These are phyloP conservation scores for Suillus paluster DNA, from an alignment of 768 basidiomycete species.

Conservation along the genomic window DNA sequence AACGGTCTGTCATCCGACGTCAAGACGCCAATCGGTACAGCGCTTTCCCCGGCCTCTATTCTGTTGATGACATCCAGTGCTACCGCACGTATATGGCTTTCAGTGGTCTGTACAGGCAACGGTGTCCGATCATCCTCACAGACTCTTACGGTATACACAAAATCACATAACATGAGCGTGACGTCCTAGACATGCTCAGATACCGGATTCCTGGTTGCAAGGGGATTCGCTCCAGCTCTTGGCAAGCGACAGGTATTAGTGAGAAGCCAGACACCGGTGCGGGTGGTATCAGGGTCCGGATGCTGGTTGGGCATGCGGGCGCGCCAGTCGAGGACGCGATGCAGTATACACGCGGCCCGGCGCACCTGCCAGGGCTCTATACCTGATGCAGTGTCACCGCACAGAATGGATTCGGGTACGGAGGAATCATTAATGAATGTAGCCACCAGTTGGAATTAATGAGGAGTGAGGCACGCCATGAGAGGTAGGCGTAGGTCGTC, in stretches of 20 bases:
- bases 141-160: slow-evolving; percentile 78
- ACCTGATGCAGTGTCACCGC: slow-evolving; percentile 30
- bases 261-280: slow-evolving; percentile 77
- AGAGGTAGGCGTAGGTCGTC: slow-evolving; percentile 82
- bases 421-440: slow-evolving; percentile 75
- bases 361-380: slow-evolving; percentile 85
- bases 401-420: slow-evolving; percentile 50
- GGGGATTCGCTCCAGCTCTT: slow-evolving; percentile 61
- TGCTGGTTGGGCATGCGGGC: slow-evolving; percentile 67
- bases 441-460: slow-evolving; percentile 97
- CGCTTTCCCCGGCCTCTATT: slow-evolving; percentile 53
- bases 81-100: slow-evolving; percentile 47
- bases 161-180: slow-evolving; percentile 74
- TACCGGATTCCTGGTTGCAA: slow-evolving; percentile 53
- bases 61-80: slow-evolving; percentile 63
- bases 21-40: slow-evolving; percentile 69
- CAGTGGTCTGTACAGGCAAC: slow-evolving; percentile 45
- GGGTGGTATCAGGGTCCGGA: slow-evolving; percentile 69
- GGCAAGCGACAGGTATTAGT: slow-evolving; percentile 80
- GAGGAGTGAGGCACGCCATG: slow-evolving; percentile 83
- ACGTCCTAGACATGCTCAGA: slow-evolving; percentile 44
- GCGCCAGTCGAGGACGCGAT: slow-evolving; percentile 76
- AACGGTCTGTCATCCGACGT: slow-evolving; percentile 81
- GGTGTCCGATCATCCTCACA: slow-evolving; percentile 46
- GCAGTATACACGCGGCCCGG: slow-evolving; percentile 80